Conservation (phyloP, 257 asterid genomes). For the Penstemon eatonii region DNA sequence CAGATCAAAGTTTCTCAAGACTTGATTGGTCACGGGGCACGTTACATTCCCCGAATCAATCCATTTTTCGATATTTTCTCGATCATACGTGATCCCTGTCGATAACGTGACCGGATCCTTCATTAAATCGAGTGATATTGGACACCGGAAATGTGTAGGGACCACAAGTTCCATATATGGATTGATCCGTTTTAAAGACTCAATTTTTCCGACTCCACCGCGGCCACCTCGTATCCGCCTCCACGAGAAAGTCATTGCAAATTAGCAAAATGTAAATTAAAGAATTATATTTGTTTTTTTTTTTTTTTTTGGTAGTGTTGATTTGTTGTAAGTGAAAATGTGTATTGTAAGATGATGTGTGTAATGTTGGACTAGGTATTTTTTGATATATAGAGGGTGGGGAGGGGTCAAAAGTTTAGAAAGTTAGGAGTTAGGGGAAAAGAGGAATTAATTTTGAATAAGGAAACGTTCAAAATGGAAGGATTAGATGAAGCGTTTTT, state of each 20-base stretch:
- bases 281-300: neutral
- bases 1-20: conserved; percentile 40
- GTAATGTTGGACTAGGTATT: neutral
- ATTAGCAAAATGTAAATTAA: neutral
- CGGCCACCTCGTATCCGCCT: conserved; percentile 38
- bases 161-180: conserved; percentile 39
- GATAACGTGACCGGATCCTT: conserved; percentile 66
- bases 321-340: neutral
- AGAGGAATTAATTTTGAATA: conserved; percentile 22
- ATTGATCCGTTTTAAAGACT: neutral
- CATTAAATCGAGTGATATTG: conserved; percentile 67
- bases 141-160: conserved; percentile 57
- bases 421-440: conserved; percentile 28
- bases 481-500: neutral
- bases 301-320: no score
- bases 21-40: conserved; percentile 64
- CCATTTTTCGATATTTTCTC: conserved; percentile 71
- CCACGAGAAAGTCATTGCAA: conserved; percentile 45
- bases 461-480: conserved; percentile 38
- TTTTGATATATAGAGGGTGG: neutral
- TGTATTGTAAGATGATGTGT: neutral
- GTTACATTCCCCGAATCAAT: conserved; percentile 43
- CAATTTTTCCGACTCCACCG: conserved; percentile 21
- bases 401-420: conserved; percentile 23
- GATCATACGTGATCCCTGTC: conserved; percentile 66